Evolutionary conservation across 495 filamentous ascomycete species (phyloP).

Genomic region (Friedmanniomyces simplex): DNA sequence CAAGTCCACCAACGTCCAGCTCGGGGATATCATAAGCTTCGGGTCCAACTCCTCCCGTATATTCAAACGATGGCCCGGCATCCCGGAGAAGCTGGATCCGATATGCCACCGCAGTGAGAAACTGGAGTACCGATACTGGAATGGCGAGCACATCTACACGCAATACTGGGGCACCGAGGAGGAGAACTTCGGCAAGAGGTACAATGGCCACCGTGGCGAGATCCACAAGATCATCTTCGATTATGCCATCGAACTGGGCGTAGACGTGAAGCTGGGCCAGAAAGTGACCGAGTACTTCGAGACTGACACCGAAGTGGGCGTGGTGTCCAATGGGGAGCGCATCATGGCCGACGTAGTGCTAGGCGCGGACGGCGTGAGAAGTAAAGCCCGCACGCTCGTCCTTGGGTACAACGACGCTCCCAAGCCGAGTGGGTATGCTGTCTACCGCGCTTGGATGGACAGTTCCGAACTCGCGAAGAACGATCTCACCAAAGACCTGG

Average conservation of each 20-base stretch:
- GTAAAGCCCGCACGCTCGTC: constrained; percentile 48
- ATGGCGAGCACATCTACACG: constrained; percentile 31
- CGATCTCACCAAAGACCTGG: constrained; percentile 25
- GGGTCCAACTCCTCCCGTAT: constrained; percentile 36
- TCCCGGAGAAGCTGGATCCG: constrained; percentile 41
- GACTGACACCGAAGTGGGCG: constrained; percentile 43
- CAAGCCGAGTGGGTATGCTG: constrained; percentile 49
- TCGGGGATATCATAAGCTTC: constrained; percentile 37
- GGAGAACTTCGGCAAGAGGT: constrained; percentile 35
- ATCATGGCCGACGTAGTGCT: constrained; percentile 48
- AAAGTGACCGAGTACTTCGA: constrained; percentile 54
- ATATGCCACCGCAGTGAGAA: constrained; percentile 39
- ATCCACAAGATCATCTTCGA: constrained; percentile 51
- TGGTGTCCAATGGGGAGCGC: constrained; percentile 41
- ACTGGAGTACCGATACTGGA: constrained; percentile 36
- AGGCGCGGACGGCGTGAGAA: constrained; percentile 54
- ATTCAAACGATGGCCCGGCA: constrained; percentile 48
- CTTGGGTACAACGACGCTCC: constrained; percentile 53
- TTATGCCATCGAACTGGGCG: constrained; percentile 45
- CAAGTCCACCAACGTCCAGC: constrained; percentile 16
- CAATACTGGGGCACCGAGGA: constrained; percentile 30
- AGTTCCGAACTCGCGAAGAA: constrained; percentile 24
- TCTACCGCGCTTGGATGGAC: constrained; percentile 34
- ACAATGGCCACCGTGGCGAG: constrained; percentile 55
- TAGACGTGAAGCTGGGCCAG: constrained; percentile 45